Conservation (phyloP, 768 basidiomycete species). For the Coprinopsis strossmayeri region DNA sequence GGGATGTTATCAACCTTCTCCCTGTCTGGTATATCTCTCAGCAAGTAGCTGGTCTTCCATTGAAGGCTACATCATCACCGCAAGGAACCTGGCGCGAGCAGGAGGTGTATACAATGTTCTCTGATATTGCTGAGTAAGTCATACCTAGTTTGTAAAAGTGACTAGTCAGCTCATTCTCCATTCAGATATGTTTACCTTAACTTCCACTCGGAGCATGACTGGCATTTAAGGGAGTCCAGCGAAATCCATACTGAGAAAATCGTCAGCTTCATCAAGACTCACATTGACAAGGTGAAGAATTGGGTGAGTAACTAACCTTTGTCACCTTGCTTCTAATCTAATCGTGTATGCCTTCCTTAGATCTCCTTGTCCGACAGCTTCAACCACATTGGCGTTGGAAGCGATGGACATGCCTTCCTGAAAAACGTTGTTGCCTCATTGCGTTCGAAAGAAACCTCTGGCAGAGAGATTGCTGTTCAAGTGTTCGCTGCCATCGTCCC, state of each 20-base stretch:
- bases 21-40: conserved; percentile 58
- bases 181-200: conserved; percentile 40
- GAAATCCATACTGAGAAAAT: conserved; percentile 24
- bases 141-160: background rate
- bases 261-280: conserved; percentile 21
- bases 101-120: conserved; percentile 34
- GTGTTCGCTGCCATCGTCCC: conserved; percentile 51
- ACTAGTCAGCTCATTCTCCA: background rate
- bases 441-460: conserved; percentile 13
- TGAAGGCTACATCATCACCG: conserved; percentile 27
- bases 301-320: conserved; percentile 12
- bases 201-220: conserved; percentile 38
- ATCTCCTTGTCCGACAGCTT: conserved; percentile 6
- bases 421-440: conserved; percentile 20
- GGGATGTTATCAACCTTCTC: conserved; percentile 59
- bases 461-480: conserved; percentile 35
- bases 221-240: conserved; percentile 38
- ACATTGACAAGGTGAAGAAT: conserved; percentile 22
- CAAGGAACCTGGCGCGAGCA: conserved; percentile 31
- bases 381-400: conserved; percentile 3
- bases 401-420: conserved; percentile 25
- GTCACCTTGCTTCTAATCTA: conserved; percentile 1
- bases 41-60: conserved; percentile 40
- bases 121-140: conserved; percentile 43
- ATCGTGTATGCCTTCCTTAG: background rate